A percentile compares a stretch with the other conserved stretches of the same genome.
These are phyloP conservation scores for Podospora conica DNA, from an alignment of 495 filamentous ascomycete species.

Conservation along the genomic window DNA sequence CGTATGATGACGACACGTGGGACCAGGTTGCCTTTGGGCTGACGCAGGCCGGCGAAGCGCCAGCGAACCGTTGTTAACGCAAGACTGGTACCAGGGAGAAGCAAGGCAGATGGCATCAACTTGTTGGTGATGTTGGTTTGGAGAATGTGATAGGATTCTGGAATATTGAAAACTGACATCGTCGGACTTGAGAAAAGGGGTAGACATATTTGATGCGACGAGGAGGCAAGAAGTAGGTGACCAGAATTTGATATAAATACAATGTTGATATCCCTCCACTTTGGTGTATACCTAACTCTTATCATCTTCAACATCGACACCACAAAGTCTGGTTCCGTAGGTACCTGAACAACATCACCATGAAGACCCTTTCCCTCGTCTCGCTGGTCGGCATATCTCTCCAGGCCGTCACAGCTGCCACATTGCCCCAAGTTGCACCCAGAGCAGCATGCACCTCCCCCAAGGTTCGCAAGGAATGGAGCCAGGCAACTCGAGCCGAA, in stretches of 20 bases:
- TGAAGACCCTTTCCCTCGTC: too few species aligned
- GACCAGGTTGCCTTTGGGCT: background rate
- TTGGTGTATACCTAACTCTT: too few species aligned
- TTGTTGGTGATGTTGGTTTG: background rate
- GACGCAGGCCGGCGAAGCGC: background rate
- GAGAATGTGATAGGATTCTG: background rate
- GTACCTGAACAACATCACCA: too few species aligned
- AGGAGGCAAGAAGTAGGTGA: too few species aligned
- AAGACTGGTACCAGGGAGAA: background rate
- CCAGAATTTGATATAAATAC: too few species aligned
- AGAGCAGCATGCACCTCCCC: background rate
- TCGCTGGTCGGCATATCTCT: background rate
- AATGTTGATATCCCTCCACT: too few species aligned
- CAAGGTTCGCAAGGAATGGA: conserved; percentile 1
- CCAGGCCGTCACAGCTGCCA: background rate
- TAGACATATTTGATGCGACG: background rate
- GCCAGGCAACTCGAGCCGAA: background rate
- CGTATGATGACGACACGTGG: background rate
- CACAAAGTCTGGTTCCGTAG: too few species aligned
- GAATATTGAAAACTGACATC: background rate
- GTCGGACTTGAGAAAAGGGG: background rate
- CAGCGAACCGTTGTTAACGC: background rate
- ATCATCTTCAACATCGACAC: too few species aligned
- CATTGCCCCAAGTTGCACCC: background rate
- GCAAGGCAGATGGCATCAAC: background rate